Base-by-base conservation (phyloP, 495 filamentous ascomycete species). In the Letharia lupina region DNA sequence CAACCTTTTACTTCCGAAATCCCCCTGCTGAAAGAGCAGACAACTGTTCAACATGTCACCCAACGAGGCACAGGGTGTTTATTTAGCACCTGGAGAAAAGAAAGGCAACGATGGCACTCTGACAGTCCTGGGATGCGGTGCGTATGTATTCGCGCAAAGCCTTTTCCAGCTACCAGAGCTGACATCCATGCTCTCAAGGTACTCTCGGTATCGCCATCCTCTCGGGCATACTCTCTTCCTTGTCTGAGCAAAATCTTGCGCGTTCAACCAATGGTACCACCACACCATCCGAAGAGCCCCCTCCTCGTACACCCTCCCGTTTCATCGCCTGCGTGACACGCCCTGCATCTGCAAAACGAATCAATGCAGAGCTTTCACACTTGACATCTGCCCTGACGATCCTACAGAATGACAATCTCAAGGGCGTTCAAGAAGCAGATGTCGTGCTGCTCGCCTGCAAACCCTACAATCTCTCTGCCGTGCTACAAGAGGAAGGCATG, bases 171-270 rank as follows among this genome's bases (percentile, higher is more conserved):
- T 41, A 37, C 60, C n/a, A 28, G 44, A 59, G 18, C 65, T 52
- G 18, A 61, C 48, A 61, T 41, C 65, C 52, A 63, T 12, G 23
- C 28, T 57, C 65, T 62, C 42, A 37, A 78, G 90, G 91, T 62
- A 93, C 89, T 31, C 87, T 95, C 83, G 91, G 91, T 58, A 88
- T 90, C 56, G 89, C 91, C 45, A 91, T 95, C 69, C 83, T 94
- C 60, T 89, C 86, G 9, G 91, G 91, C 58, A 90, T 95, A 69
- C 84, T 93, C 60, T 74, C 81, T 62, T 87, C 89, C 20, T 78
- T 93, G 44, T 67, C 70, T 28, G 74, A 73, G 42, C 69, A 70
- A 42, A 70, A 74, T 16, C 72, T 79, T 45, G 73, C 78, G 56
- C 68, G 77, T 16, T 73, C 79, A 0, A 28, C 69, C 28, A 79